Conservation (phyloP, 164 flowering plant species). For the Stephania cephalantha region DNA sequence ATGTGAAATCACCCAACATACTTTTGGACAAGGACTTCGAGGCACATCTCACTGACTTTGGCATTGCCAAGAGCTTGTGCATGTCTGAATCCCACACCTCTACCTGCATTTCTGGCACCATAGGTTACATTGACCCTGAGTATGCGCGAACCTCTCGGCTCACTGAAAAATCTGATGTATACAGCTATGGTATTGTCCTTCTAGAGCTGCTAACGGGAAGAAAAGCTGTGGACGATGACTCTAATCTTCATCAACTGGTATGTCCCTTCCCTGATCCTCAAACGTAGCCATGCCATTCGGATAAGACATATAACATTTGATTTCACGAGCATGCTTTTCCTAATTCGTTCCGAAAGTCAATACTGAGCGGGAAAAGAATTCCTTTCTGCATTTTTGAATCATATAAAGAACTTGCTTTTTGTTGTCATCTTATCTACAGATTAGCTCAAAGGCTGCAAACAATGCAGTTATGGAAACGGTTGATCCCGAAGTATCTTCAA, state of each 20-base stretch:
- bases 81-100: constrained; percentile 71
- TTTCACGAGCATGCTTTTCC: neutral
- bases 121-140: constrained; percentile 97
- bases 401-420: neutral
- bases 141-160: constrained; percentile 94
- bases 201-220: constrained; percentile 89
- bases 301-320: neutral
- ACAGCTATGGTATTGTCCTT: constrained; percentile 88
- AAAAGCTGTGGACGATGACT: constrained; percentile 91
- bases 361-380: neutral
- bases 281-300: neutral
- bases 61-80: constrained; percentile 86
- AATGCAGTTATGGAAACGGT: constrained; percentile 91
- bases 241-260: constrained; percentile 91
- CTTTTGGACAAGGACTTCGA: constrained; percentile 81
- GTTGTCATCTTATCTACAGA: constrained; percentile 21
- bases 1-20: constrained; percentile 93
- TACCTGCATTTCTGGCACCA: constrained; percentile 90
- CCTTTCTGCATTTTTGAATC: no score
- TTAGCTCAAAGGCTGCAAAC: constrained; percentile 77
- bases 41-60: constrained; percentile 98
- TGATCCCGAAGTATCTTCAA: constrained; percentile 68
- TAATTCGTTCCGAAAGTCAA: neutral
- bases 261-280: constrained; percentile 9
- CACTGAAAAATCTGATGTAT: constrained; percentile 95